Evolutionary conservation across 1,284 basidiomycete genomes (phyloP).

Genomic region (Rhizoctonia solani): DNA sequence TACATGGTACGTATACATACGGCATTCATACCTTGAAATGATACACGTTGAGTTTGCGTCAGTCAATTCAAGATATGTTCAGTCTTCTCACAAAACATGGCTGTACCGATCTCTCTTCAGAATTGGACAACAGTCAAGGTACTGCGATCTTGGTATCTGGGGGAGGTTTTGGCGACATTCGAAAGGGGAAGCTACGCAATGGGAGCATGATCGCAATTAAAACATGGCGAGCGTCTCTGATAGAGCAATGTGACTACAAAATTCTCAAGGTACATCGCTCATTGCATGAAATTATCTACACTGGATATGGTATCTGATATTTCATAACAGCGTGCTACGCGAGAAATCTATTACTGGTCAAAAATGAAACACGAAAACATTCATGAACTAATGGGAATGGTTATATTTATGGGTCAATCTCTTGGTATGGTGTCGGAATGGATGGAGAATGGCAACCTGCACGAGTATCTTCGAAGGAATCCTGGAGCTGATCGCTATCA

Average conservation of each 20-base stretch:
- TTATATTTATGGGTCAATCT: not conserved
- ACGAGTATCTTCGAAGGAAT: not conserved
- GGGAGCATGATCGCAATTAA: not conserved
- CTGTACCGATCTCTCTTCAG: too few relatives aligned
- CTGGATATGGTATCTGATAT: too few relatives aligned
- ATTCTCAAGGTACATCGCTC: too few relatives aligned
- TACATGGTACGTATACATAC: too few relatives aligned
- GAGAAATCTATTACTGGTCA: not conserved
- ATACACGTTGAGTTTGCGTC: too few relatives aligned
- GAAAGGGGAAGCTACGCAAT: not conserved
- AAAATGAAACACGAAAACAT: not conserved
- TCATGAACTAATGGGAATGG: not conserved
- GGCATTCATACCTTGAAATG: too few relatives aligned
- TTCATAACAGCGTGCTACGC: not conserved
- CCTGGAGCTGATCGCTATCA: not conserved
- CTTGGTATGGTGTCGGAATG: not conserved
- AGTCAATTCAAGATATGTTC: too few relatives aligned
- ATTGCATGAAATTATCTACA: too few relatives aligned
- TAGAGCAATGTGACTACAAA: too few relatives aligned
- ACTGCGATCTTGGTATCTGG: not conserved
- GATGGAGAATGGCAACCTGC: not conserved
- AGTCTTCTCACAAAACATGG: too few relatives aligned
- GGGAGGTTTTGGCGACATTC: slow-evolving; percentile 1
- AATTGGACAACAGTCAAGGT: too few relatives aligned
- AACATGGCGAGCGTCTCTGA: not conserved